phyloP scores from a whole-genome alignment of 1,284 basidiomycete genomes.

The Papiliotrema nemorosa region DNA sequence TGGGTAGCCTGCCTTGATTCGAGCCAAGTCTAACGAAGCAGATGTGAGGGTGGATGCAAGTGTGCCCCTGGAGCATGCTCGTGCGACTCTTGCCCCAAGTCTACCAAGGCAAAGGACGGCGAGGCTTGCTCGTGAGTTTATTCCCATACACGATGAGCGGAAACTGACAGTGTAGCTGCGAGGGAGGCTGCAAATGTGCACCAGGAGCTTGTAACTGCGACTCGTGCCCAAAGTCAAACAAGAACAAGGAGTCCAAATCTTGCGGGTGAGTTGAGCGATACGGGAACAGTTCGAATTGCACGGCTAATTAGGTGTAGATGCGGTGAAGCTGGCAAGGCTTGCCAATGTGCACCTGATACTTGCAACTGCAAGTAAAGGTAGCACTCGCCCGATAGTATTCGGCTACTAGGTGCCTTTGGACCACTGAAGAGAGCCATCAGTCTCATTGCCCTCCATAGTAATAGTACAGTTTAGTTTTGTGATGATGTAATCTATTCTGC shows the following conservation, averaged over 20 bases:
- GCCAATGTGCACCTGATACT: conserved; percentile 6
- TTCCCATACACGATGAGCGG: not conserved
- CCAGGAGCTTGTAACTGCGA: conserved; percentile 26
- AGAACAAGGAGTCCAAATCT: conserved; percentile 3
- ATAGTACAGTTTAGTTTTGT: no score
- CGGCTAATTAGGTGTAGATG: no score
- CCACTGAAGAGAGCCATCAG: no score
- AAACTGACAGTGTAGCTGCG: conserved; percentile 7
- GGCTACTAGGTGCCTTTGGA: not conserved
- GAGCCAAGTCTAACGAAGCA: conserved; percentile 1
- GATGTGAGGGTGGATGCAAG: conserved; percentile 15
- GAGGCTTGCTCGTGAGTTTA: conserved; percentile 6
- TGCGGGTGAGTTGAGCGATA: conserved; percentile 5
- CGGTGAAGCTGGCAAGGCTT: no score
- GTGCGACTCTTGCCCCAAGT: conserved; percentile 13
- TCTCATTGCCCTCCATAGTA: no score
- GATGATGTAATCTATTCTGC: no score
- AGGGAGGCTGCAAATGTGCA: conserved; percentile 19
- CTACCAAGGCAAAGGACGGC: conserved; percentile 7
- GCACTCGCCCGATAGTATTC: conserved; percentile 6
- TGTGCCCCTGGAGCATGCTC: conserved; percentile 28
- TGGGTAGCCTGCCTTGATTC: no score
- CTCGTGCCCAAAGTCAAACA: conserved; percentile 7
- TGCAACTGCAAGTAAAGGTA: conserved; percentile 7
- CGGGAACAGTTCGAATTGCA: no score